Evolutionary conservation across 345 rosid genomes (phyloP), one percentile per base, ranked within the genome.

Genomic region (Linum tenue): DNA sequence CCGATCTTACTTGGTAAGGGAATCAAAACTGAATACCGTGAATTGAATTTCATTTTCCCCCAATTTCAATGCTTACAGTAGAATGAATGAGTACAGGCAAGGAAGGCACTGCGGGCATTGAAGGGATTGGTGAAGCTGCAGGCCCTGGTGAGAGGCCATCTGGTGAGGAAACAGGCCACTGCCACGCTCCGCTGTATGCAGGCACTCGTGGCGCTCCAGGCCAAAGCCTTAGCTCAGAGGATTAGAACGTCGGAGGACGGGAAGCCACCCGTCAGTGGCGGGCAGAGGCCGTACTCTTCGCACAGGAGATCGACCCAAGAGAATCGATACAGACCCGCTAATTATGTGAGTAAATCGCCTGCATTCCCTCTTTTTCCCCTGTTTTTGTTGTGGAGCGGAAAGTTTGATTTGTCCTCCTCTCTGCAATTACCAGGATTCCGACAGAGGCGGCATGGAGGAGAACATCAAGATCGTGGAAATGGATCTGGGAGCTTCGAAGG

Each of bases 391-490:
- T 22, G 31, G 31, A 48, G 14, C 14, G 9, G 53, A 9, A 6
- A 9, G 53, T 12, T 7, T 43, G 50, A 43, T 11, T 48, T 48
- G 14, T 48, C 53, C 14, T 12, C 14, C 14, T 48, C 11, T 48
- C 14, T 7, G 53, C 53, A 22, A 22, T 22, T 22, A 22, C 3
- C 53, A 48, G 53, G 53, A 48, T 48, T 48, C 53, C 73, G 83
- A 81, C 12, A 65, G 78, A 43, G 78, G 69, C 9, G 6, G 6
- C 22, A 43, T 73, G 78, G 96, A 94, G 66, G 97, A 94, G 71
- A 81, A 82, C 68, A 77, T 86, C 66, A 94, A 86, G 84, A 90
- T 82, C 57, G 95, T 86, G 55, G 97, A 90, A 76, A 85, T 88
- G 85, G 97, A 94, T 65, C 72, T 15, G 37, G 85, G 82, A 41